Conservation (phyloP, 2,329 filamentous ascomycete genomes). For the Plenodomus lindquistii region DNA sequence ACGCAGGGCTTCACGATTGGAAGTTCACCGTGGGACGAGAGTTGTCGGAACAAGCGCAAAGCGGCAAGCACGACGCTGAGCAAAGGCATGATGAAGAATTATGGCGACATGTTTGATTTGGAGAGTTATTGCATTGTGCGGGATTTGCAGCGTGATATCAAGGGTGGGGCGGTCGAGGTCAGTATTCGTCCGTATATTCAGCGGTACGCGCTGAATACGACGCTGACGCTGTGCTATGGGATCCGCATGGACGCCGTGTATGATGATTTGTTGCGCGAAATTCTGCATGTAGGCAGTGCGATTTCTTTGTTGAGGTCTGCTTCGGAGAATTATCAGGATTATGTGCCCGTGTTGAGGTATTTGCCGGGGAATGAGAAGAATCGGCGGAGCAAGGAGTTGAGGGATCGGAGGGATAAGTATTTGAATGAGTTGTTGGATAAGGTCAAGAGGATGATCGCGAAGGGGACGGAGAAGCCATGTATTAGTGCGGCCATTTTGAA, state of each 20-base stretch:
- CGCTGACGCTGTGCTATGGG: slow-evolving; percentile 59
- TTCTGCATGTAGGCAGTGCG: slow-evolving; percentile 57
- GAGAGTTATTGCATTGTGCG: slow-evolving; percentile 57
- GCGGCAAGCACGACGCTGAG: slow-evolving; percentile 55
- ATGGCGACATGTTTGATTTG: slow-evolving; percentile 59
- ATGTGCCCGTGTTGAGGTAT: slow-evolving; percentile 56
- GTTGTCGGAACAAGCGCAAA: slow-evolving; percentile 58
- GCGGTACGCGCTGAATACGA: slow-evolving; percentile 59
- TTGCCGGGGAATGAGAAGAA: slow-evolving; percentile 59
- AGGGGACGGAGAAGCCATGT: slow-evolving; percentile 58
- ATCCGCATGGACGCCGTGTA: slow-evolving; percentile 60
- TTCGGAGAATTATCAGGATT: slow-evolving; percentile 59
- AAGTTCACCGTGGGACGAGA: slow-evolving; percentile 58
- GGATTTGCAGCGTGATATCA: slow-evolving; percentile 52
- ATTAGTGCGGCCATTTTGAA: slow-evolving; percentile 60
- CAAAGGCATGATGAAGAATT: slow-evolving; percentile 52
- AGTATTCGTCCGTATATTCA: slow-evolving; percentile 57
- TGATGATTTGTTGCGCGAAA: slow-evolving; percentile 56
- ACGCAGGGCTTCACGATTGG: slow-evolving; percentile 60
- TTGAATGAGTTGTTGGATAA: slow-evolving; percentile 55
- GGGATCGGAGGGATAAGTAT: slow-evolving; percentile 55
- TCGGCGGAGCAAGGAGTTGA: slow-evolving; percentile 50
- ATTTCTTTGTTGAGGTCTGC: slow-evolving; percentile 56
- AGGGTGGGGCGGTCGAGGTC: slow-evolving; percentile 49
- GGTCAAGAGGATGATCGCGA: slow-evolving; percentile 56